These are phyloP conservation scores for Neonectria ditissima DNA, from an alignment of 2,329 filamentous ascomycete genomes.

Conservation along the genomic window DNA sequence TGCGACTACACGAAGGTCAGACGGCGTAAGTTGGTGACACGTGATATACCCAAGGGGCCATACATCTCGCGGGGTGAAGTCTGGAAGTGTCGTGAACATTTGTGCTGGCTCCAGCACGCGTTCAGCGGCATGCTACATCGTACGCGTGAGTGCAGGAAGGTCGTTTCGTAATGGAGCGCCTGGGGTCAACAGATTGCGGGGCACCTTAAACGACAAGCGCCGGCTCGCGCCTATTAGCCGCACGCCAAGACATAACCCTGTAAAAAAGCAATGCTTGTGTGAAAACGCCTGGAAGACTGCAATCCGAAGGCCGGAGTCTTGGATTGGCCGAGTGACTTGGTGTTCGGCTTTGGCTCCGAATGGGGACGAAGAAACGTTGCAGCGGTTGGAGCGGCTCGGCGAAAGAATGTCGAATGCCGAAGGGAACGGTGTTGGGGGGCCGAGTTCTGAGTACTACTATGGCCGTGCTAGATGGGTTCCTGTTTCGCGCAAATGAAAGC, in stretches of 20 bases:
- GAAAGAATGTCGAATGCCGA: constrained; percentile 25
- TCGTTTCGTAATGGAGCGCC: constrained; percentile 28
- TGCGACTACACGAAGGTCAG: constrained; percentile 67
- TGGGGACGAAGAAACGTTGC: constrained; percentile 16
- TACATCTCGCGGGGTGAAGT: constrained; percentile 78
- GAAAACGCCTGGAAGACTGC: constrained; percentile 5
- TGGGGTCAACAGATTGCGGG: constrained; percentile 35
- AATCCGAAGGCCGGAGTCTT: constrained; percentile 8
- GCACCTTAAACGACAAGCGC: constrained; percentile 37
- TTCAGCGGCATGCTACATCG: constrained; percentile 27
- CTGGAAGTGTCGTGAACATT: constrained; percentile 74
- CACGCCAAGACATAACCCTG: constrained; percentile 26
- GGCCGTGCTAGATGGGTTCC: constrained; percentile 28
- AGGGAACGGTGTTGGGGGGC: constrained; percentile 21
- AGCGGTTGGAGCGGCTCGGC: constrained; percentile 36
- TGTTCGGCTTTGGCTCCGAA: constrained; percentile 8
- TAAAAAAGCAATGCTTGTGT: background rate
- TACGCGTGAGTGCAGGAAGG: constrained; percentile 18
- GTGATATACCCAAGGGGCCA: constrained; percentile 42
- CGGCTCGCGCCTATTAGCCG: constrained; percentile 40
- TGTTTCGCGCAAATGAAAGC: constrained; percentile 34
- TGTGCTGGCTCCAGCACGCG: constrained; percentile 33
- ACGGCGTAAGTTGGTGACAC: background rate
- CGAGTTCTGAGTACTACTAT: constrained; percentile 9
- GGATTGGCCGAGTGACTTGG: constrained; percentile 8